phyloP scores from a whole-genome alignment of 768 basidiomycete species.

The Amylocystis lapponica region DNA sequence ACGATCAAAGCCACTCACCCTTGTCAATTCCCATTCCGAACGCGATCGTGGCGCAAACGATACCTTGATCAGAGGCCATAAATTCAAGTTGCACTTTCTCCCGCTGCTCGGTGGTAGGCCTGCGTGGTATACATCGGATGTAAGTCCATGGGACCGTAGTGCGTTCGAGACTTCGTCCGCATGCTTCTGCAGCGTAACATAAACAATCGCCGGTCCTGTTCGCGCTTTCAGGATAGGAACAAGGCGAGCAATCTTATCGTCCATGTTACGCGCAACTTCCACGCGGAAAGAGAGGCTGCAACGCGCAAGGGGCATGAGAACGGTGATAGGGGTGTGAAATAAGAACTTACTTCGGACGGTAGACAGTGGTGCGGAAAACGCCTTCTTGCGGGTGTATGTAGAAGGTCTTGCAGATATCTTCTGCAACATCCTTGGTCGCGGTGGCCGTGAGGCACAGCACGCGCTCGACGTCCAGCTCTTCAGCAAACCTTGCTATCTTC shows the following conservation, averaged over 20 bases:
- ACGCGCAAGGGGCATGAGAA: neutral
- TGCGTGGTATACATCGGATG: constrained; percentile 37
- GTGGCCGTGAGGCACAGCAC: constrained; percentile 43
- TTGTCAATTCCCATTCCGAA: constrained; percentile 46
- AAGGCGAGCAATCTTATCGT: constrained; percentile 31
- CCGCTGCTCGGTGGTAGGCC: constrained; percentile 33
- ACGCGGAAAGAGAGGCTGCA: constrained; percentile 32
- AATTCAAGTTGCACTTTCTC: constrained; percentile 32
- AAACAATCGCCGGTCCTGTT: constrained; percentile 39
- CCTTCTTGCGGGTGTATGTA: constrained; percentile 32
- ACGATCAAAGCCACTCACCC: constrained; percentile 13
- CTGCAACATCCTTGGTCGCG: constrained; percentile 35
- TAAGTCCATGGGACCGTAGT: constrained; percentile 23
- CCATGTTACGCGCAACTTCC: constrained; percentile 25
- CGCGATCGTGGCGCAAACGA: constrained; percentile 40
- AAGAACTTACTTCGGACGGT: constrained; percentile 35
- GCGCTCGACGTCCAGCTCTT: constrained; percentile 39
- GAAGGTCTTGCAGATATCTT: constrained; percentile 41
- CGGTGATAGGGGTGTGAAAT: too few species aligned
- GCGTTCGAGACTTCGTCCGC: constrained; percentile 31
- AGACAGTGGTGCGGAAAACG: constrained; percentile 40
- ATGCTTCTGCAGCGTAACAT: constrained; percentile 39
- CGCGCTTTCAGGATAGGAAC: constrained; percentile 31
- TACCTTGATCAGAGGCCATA: constrained; percentile 32
- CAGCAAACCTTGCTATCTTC: constrained; percentile 40